Evolutionary conservation across 2,329 filamentous ascomycete species (phyloP).

Genomic region (Colletotrichum truncatum): DNA sequence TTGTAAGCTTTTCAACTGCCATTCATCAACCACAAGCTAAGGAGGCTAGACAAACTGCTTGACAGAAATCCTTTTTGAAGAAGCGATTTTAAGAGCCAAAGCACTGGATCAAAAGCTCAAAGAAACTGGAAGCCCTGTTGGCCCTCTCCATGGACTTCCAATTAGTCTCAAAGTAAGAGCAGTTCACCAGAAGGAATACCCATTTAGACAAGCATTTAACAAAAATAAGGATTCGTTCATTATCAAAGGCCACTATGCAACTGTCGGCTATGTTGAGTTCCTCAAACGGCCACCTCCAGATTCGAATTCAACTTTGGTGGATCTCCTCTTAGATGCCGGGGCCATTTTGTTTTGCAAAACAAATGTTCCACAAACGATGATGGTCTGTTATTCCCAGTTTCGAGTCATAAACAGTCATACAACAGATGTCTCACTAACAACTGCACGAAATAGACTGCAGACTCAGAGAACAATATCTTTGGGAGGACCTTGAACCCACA

Average conservation of each 20-base stretch:
- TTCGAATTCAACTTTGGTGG: conserved; percentile 65
- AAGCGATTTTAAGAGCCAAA: conserved; percentile 53
- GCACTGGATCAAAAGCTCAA: conserved; percentile 54
- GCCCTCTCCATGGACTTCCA: conserved; percentile 70
- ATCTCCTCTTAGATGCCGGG: conserved; percentile 66
- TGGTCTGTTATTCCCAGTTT: conserved; percentile 37
- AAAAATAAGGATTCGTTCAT: conserved; percentile 69
- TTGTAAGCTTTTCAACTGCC: conserved; percentile 1
- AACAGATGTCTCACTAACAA: neutral
- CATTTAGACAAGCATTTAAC: conserved; percentile 13
- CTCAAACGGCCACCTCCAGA: conserved; percentile 59
- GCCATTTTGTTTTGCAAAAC: conserved; percentile 77
- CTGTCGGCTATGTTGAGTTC: conserved; percentile 64
- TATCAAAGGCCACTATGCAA: conserved; percentile 59
- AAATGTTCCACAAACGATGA: conserved; percentile 70
- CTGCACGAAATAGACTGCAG: conserved; percentile 58
- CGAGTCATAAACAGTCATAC: neutral
- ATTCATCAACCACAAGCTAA: neutral
- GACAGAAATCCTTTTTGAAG: conserved; percentile 59
- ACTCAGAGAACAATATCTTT: conserved; percentile 62
- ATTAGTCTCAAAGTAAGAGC: conserved; percentile 44
- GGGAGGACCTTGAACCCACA: conserved; percentile 67
- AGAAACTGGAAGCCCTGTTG: conserved; percentile 51
- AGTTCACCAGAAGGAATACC: neutral
- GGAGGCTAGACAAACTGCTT: conserved; percentile 44